Base-by-base conservation (phyloP, 345 rosid genomes). In the Murraya koenigii region DNA sequence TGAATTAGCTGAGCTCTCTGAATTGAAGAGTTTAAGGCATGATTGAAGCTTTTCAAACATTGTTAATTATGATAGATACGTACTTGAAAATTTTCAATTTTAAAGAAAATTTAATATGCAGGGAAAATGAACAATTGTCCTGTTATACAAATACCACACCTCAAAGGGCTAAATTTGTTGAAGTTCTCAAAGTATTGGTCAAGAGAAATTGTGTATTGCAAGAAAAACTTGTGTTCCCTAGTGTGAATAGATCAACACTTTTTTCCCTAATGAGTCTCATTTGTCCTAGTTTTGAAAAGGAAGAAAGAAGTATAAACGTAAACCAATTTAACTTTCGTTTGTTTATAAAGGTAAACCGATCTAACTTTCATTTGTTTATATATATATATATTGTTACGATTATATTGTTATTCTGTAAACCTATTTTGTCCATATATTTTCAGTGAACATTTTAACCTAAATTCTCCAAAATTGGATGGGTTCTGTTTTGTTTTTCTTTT, bases 21-120 rank as follows among this genome's bases (percentile, higher is more conserved):
- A 6, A 28, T 30, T 70, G 44, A 70, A 32, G 74, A 35, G 32
- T 32, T 52, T 70, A 52, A 70, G 74, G 74, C 26, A 70, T 68
- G 61, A 30, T 52, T 70, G 8, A 30, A 70, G 33, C 35, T 69
- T 69, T n/a, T 25, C 33, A 33, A 20, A 70, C 23, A 28, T 67
- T 49, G 39, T 70, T 70, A 20, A 28, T 28, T 28, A 25, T 49
- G 20, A 49, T 17, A 13, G 3, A 8, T 13, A 13, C 30, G 1
- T 67, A 6, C 52, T 52, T 30, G 7, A 9, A 52, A 19, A 6
- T 17, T 17, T 28, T 49, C 5, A 19, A 52, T 52, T 9, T 36
- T 30, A 20, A 28, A 70, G 28, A 11, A 19, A 70, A 49, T 5
- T 8, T 15, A 49, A 47, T 30, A 2, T 70, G 41, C 20, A 70